These are phyloP conservation scores for Rosa chinensis DNA, from an alignment of 306 rosid species.

Conservation along the genomic window DNA sequence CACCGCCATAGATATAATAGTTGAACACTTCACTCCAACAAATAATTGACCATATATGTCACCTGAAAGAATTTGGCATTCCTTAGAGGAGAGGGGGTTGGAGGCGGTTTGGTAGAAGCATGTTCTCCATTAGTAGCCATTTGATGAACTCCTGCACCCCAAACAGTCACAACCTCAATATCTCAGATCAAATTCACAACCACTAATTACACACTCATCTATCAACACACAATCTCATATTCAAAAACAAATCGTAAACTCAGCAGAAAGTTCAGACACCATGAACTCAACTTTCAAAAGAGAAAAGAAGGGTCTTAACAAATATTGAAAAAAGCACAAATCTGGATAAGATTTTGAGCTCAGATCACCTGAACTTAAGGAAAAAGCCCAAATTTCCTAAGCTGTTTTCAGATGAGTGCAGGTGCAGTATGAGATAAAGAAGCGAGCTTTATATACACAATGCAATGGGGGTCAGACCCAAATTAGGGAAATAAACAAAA, in stretches of 20 bases:
- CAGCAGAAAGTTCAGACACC: neutral
- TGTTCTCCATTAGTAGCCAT: constrained; percentile 48
- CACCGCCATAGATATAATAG: too few species aligned
- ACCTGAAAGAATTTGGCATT: constrained; percentile 64
- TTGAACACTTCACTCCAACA: neutral
- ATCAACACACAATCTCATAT: neutral
- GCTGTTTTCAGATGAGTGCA: neutral
- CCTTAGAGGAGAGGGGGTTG: constrained; percentile 55
- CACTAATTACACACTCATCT: neutral
- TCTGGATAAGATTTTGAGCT: neutral
- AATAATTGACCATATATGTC: neutral
- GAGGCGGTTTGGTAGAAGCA: constrained; percentile 47
- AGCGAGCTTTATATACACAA: constrained; percentile 23
- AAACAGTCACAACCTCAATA: constrained; percentile 19
- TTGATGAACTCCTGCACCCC: constrained; percentile 27
- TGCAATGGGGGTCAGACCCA: neutral
- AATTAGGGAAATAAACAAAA: neutral
- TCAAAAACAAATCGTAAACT: neutral
- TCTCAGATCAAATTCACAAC: neutral
- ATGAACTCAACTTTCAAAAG: neutral
- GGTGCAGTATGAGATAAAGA: constrained; percentile 14
- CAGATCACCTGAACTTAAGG: constrained; percentile 21
- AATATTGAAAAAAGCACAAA: neutral
- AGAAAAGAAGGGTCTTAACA: neutral
- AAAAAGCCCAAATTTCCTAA: constrained; percentile 3